Percentiles rank a stretch among this genome's conserved stretches.
Conservation (phyloP, 495 filamentous ascomycete genomes). For the Penicillium longicatenatum region DNA sequence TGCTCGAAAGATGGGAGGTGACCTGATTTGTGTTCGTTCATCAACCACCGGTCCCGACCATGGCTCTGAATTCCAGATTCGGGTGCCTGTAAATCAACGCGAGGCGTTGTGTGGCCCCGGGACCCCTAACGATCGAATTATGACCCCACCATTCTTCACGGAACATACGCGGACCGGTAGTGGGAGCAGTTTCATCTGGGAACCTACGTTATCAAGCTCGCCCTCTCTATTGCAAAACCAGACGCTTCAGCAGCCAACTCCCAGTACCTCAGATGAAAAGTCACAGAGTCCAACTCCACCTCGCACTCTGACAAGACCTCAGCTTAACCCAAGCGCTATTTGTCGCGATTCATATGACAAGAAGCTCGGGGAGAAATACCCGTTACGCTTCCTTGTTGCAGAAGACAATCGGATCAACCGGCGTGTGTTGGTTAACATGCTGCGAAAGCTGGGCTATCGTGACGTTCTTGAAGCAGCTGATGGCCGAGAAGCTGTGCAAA, state of each 20-base stretch:
- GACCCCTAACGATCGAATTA: slow-evolving; percentile 37
- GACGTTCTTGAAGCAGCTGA: slow-evolving; percentile 70
- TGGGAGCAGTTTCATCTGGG: slow-evolving; percentile 26
- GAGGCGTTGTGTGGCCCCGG: slow-evolving; percentile 42
- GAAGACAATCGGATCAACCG: slow-evolving; percentile 84
- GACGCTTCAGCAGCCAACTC: slow-evolving; percentile 38
- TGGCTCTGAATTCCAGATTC: slow-evolving; percentile 76
- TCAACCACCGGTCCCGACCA: slow-evolving; percentile 65
- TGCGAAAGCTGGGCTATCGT: slow-evolving; percentile 68
- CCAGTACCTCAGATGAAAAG: slow-evolving; percentile 35
- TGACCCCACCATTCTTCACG: slow-evolving; percentile 30
- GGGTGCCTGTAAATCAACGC: slow-evolving; percentile 61
- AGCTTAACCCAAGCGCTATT: slow-evolving; percentile 21
- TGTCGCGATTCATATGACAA: slow-evolving; percentile 37
- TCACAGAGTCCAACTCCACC: slow-evolving; percentile 31
- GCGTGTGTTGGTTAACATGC: slow-evolving; percentile 69
- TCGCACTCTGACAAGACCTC: slow-evolving; percentile 24
- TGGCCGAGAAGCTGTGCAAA: slow-evolving; percentile 69
- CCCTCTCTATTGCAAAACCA: slow-evolving; percentile 24
- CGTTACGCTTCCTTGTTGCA: slow-evolving; percentile 71
- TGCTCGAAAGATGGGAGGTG: slow-evolving; percentile 73
- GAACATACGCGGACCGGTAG: slow-evolving; percentile 30
- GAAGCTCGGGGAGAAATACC: slow-evolving; percentile 58
- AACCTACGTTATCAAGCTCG: slow-evolving; percentile 22
- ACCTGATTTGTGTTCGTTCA: slow-evolving; percentile 68